Conservation (phyloP, 179 eudicot genomes). For the Beta lomatogona region DNA sequence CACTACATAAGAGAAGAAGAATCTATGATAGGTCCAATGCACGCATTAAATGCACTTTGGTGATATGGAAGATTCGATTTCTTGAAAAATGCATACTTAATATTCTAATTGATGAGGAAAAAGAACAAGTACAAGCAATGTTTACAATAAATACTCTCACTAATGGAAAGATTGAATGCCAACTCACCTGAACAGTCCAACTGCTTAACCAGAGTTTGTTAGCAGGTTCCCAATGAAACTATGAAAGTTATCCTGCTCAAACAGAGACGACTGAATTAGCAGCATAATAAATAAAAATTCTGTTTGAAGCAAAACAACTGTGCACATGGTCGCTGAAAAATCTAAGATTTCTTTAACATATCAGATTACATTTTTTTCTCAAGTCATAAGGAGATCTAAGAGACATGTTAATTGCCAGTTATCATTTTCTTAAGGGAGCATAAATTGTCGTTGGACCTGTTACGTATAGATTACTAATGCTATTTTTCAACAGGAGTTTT, state of each 20-base stretch:
- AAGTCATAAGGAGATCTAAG: background rate
- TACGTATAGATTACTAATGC: background rate
- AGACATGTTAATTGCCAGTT: background rate
- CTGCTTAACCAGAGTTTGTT: conserved; percentile 23
- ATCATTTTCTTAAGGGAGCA: background rate
- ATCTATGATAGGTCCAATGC: conserved; percentile 39
- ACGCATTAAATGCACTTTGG: conserved; percentile 42
- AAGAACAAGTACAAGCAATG: conserved; percentile 12
- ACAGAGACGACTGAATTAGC: conserved; percentile 9
- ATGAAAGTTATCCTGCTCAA: conserved; percentile 23
- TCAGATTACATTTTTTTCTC: conserved; percentile 10
- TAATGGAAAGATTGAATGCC: conserved; percentile 8
- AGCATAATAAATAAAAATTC: conserved; percentile 10
- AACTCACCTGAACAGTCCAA: conserved; percentile 27
- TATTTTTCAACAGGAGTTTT: too few relatives aligned
- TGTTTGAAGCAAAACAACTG: conserved; percentile 24
- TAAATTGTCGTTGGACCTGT: background rate
- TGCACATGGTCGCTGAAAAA: conserved; percentile 31
- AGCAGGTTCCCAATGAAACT: conserved; percentile 34
- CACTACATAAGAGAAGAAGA: conserved; percentile 34
- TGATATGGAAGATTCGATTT: conserved; percentile 47
- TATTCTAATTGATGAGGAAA: conserved; percentile 16
- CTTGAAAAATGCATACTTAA: conserved; percentile 33
- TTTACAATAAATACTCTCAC: conserved; percentile 10
- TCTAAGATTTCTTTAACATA: background rate